phyloP scores from a whole-genome alignment of 2,329 filamentous ascomycete genomes.

The Diaporthe sp. region DNA sequence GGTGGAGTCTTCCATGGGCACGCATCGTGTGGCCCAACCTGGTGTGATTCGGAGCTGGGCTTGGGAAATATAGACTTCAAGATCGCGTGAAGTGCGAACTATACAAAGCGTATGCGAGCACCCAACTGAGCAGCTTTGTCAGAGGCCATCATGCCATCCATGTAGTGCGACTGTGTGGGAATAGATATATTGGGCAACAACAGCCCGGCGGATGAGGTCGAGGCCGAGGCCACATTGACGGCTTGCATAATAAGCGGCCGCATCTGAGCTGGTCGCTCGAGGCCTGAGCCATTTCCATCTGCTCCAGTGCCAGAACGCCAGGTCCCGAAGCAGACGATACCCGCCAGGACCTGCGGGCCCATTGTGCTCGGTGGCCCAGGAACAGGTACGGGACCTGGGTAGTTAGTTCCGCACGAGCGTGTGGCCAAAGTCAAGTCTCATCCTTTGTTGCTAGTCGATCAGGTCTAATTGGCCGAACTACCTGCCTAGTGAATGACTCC shows the following conservation, averaged over 20 bases:
- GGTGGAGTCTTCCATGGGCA: neutral
- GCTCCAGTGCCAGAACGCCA: neutral
- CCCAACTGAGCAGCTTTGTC: neutral
- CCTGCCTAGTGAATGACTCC: neutral
- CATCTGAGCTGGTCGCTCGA: neutral
- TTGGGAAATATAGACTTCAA: neutral
- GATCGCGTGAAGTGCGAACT: neutral
- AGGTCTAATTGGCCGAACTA: neutral
- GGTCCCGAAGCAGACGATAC: neutral
- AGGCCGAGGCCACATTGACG: slow-evolving; percentile 4
- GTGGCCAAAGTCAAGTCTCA: neutral
- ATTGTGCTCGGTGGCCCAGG: neutral
- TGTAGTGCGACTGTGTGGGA: neutral
- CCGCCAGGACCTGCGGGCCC: neutral
- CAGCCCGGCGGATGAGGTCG: slow-evolving; percentile 3
- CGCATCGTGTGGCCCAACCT: no score
- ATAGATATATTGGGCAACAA: slow-evolving; percentile 1
- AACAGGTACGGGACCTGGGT: neutral
- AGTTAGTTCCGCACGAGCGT: neutral
- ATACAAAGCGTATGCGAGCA: neutral
- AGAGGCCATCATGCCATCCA: neutral
- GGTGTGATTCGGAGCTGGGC: neutral
- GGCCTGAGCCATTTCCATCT: neutral
- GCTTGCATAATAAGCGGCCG: slow-evolving; percentile 7
- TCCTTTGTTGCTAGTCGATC: neutral